These are phyloP conservation scores for Ceratocystis eucalypticola DNA, from an alignment of 2,329 filamentous ascomycete genomes.

Conservation along the genomic window DNA sequence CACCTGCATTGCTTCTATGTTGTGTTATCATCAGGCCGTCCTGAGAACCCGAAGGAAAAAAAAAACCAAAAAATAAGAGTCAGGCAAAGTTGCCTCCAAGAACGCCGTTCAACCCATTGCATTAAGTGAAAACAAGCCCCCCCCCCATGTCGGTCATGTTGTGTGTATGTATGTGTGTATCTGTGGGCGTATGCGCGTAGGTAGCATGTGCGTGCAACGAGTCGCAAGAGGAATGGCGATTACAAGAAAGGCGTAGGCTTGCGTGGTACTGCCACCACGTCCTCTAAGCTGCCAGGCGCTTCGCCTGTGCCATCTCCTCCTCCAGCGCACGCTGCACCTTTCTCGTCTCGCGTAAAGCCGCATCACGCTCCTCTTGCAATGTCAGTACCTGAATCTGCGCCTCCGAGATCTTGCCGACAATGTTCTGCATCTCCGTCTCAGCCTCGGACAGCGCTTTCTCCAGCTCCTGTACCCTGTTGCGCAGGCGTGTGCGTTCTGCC, in stretches of 20 bases:
- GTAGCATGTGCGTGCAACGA: neutral
- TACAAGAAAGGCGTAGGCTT: too few relatives aligned
- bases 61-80: too few relatives aligned
- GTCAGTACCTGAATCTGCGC: constrained; percentile 75
- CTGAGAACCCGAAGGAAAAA: too few relatives aligned
- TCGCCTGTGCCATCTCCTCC: constrained; percentile 35
- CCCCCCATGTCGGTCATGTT: neutral
- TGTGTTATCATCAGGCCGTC: too few relatives aligned
- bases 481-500: constrained; percentile 59
- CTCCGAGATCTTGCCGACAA: constrained; percentile 64
- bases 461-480: constrained; percentile 67
- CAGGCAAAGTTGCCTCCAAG: too few relatives aligned
- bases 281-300: constrained; percentile 10
- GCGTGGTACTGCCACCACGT: neutral
- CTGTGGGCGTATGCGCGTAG: neutral
- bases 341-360: constrained; percentile 57
- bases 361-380: constrained; percentile 61
- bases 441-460: constrained; percentile 51
- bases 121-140: too few relatives aligned
- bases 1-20: too few relatives aligned
- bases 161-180: neutral
- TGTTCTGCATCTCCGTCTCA: constrained; percentile 70
- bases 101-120: too few relatives aligned
- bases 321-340: constrained; percentile 54
- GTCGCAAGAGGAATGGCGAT: neutral